These are phyloP conservation scores for Cercospora zeae-maydis DNA, from an alignment of 2,329 filamentous ascomycete genomes.

Conservation along the genomic window DNA sequence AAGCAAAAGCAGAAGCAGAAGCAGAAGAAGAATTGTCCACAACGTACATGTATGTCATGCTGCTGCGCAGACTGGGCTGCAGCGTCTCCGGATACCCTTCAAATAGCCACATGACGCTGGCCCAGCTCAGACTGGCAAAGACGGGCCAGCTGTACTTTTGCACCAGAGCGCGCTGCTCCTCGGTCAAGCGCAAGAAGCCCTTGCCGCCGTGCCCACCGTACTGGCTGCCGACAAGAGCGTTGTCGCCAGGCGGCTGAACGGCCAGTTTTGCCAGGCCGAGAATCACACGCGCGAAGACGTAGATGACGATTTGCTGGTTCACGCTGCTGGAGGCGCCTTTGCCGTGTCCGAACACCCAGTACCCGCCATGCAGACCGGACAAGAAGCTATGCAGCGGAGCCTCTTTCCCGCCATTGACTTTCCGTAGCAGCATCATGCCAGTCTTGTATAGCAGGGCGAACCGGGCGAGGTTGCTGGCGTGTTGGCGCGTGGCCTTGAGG, in stretches of 20 bases:
- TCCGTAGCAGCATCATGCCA: conserved; percentile 69
- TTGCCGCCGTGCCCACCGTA: conserved; percentile 42
- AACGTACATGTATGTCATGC: conserved; percentile 95
- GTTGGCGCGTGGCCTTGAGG: conserved; percentile 79
- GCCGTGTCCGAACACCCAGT: conserved; percentile 84
- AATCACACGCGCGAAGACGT: conserved; percentile 89
- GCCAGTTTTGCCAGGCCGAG: conserved; percentile 80
- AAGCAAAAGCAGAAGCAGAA: background rate
- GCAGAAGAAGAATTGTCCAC: conserved; percentile 9
- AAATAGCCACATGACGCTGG: conserved; percentile 91
- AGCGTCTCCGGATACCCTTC: conserved; percentile 85
- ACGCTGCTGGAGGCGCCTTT: conserved; percentile 64
- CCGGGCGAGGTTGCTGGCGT: conserved; percentile 85
- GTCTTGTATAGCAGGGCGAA: conserved; percentile 91
- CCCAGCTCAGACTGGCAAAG: conserved; percentile 90
- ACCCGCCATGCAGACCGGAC: conserved; percentile 83
- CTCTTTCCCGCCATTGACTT: conserved; percentile 52
- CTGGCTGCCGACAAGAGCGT: conserved; percentile 37
- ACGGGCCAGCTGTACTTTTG: conserved; percentile 78
- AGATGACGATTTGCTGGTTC: conserved; percentile 96
- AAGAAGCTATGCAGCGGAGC: conserved; percentile 79
- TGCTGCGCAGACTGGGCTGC: conserved; percentile 84
- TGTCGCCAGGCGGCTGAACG: conserved; percentile 57
- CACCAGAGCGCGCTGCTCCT: conserved; percentile 39
- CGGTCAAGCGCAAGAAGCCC: conserved; percentile 42